Percentiles rank a stretch among this genome's conserved stretches.
Conservation (phyloP, 2,329 filamentous ascomycete genomes). For the Microdochium nivale region DNA sequence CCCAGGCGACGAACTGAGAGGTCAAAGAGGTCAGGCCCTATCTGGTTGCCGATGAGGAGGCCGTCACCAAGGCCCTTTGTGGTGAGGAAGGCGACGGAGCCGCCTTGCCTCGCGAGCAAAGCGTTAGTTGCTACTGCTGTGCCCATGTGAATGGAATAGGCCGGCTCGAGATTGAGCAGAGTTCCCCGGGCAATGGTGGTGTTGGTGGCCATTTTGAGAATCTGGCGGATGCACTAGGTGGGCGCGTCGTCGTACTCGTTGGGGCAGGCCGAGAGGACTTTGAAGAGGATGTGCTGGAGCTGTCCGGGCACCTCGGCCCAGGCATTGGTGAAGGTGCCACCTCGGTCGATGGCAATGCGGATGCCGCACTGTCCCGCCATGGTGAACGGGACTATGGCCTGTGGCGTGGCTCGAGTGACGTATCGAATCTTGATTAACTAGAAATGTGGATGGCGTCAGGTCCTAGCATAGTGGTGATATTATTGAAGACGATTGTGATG, state of each 20-base stretch:
- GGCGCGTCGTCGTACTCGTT: slow-evolving; percentile 64
- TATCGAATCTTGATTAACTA: no score
- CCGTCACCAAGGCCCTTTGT: slow-evolving; percentile 67
- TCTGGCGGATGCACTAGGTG: slow-evolving; percentile 59
- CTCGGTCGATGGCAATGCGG: slow-evolving; percentile 40
- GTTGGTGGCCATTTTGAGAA: slow-evolving; percentile 53
- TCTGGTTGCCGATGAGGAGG: slow-evolving; percentile 65
- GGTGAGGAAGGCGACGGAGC: slow-evolving; percentile 60
- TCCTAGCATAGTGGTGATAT: no score
- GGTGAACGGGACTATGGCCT: neutral
- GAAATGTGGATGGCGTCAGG: no score
- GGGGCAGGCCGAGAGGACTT: slow-evolving; percentile 66
- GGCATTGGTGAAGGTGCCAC: slow-evolving; percentile 70
- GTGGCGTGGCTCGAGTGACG: no score
- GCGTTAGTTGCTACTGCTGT: slow-evolving; percentile 72
- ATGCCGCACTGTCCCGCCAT: slow-evolving; percentile 6
- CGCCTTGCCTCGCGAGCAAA: slow-evolving; percentile 64
- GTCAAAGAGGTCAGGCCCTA: slow-evolving; percentile 63
- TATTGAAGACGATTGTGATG: no score
- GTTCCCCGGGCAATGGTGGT: slow-evolving; percentile 38
- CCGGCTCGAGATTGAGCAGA: neutral
- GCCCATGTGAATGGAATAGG: slow-evolving; percentile 47
- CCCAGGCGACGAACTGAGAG: slow-evolving; percentile 59
- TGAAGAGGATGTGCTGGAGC: slow-evolving; percentile 59
- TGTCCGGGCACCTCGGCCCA: slow-evolving; percentile 55